These are phyloP conservation scores for Angomonas desouzai DNA, from an alignment of 208 protist species.

Conservation along the genomic window DNA sequence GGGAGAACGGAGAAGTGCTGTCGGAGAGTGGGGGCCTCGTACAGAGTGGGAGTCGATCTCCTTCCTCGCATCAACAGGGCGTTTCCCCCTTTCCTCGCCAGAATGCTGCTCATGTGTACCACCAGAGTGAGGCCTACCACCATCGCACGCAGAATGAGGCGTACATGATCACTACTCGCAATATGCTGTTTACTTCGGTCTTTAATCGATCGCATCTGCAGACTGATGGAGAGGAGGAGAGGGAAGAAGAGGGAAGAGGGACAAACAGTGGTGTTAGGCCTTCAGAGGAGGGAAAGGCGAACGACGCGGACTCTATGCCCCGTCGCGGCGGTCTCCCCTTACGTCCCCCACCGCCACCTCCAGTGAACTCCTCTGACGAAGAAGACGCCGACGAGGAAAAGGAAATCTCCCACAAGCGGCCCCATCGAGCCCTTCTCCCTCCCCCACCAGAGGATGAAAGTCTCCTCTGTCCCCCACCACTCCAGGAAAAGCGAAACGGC, in stretches of 20 bases:
- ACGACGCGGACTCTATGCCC: too few relatives aligned
- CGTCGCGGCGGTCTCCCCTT: too few relatives aligned
- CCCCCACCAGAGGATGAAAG: neutral
- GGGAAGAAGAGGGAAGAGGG: neutral
- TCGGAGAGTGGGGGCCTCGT: neutral
- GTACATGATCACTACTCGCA: neutral
- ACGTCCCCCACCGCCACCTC: neutral
- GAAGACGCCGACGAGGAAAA: neutral
- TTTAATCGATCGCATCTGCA: neutral
- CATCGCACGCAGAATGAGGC: neutral
- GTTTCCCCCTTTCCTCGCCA: neutral
- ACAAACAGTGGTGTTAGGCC: too few relatives aligned
- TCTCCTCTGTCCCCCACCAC: neutral
- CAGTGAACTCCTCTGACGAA: neutral
- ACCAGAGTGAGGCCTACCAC: neutral
- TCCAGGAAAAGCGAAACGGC: neutral
- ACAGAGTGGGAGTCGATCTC: conserved; percentile 1
- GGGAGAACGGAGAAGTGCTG: too few relatives aligned
- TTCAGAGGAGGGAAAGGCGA: too few relatives aligned
- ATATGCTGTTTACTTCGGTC: conserved; percentile 7
- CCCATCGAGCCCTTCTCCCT: neutral
- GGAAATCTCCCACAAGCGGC: too few relatives aligned
- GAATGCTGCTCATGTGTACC: neutral
- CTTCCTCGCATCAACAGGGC: neutral
- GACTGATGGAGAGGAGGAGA: neutral